Base-by-base conservation (phyloP, 1,139 yeast species). In the Sugiyamaella grinbergsii region DNA sequence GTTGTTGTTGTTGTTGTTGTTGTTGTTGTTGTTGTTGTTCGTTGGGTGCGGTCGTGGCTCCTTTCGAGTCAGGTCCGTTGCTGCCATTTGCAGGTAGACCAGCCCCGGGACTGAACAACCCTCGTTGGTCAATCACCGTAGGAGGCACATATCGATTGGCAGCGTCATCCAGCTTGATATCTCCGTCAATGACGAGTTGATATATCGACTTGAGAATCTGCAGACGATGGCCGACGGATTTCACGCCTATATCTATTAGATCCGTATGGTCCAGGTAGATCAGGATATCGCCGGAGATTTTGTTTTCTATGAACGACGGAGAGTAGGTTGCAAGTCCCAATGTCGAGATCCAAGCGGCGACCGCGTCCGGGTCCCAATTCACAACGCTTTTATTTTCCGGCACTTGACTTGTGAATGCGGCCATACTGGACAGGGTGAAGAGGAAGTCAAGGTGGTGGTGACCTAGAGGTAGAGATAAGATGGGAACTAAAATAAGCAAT, bases 271-370 rank as follows among this genome's bases (percentile, higher is more conserved):
- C 68, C 39, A 73, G 64, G 44, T 68, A 64, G 11, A 67, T 58
- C 36, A 74, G 62, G n/a, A 71, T 72, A 49, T 72, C 75, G 20
- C 75, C 75, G 4, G 71, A 61, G 22, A 73, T 64, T 36, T 66
- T 69, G 55, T 74, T 71, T 19, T 64, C 71, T 28, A 47, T 51
- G 52, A 69, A 68, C 15, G 49, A 34, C 11, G 53, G 49, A 7
- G 64, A 48, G 51, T 70, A 70, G 33, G 49, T 49, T 32, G 58
- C 60, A 39, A 67, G 47, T 1, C 68, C 68, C 2, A 64, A 54
- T 15, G 55, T 47, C 13, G 62, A 53, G 18, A 66, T 42, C 68
- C 69, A 66, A 11, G 50, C 47, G 28, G 61, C 55, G 18, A 66
- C 70, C 29, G 53, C 53, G 20, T 63, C 63, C 2, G 47, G 49